phyloP scores from a whole-genome alignment of 2,329 filamentous ascomycete species.

The Akanthomyces lecanii region DNA sequence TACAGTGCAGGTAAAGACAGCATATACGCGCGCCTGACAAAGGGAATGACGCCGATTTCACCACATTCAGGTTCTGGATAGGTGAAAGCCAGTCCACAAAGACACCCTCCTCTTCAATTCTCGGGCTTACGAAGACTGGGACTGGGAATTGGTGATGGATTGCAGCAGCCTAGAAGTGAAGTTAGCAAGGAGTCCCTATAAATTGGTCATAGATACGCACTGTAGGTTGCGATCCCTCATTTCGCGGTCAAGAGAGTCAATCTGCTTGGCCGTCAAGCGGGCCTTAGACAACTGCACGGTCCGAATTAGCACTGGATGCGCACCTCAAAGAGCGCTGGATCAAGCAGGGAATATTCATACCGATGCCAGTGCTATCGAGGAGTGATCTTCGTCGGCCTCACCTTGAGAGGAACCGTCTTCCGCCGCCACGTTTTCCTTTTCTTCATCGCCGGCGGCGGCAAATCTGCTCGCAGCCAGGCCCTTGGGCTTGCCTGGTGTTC shows the following conservation, averaged over 20 bases:
- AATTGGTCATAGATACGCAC: slow-evolving; percentile 25
- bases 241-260: slow-evolving; percentile 52
- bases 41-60: not conserved
- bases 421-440: slow-evolving; percentile 28
- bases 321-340: slow-evolving; percentile 26
- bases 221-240: slow-evolving; percentile 52
- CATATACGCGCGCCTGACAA: not conserved
- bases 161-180: slow-evolving; percentile 18
- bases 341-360: slow-evolving; percentile 54
- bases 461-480: slow-evolving; percentile 54
- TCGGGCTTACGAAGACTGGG: slow-evolving; percentile 6
- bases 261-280: slow-evolving; percentile 43
- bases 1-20: slow-evolving; percentile 11
- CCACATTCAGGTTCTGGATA: not conserved
- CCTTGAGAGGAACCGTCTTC: slow-evolving; percentile 45
- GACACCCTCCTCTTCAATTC: not conserved
- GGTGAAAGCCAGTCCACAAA: not conserved
- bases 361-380: slow-evolving; percentile 63
- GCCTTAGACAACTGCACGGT: slow-evolving; percentile 40
- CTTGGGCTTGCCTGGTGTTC: slow-evolving; percentile 40
- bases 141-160: slow-evolving; percentile 21
- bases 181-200: not conserved
- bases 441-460: slow-evolving; percentile 38
- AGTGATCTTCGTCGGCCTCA: slow-evolving; percentile 59
- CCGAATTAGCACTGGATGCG: slow-evolving; percentile 16